These are phyloP conservation scores for Lenzites betulinus DNA, from an alignment of 768 basidiomycete genomes.

Conservation along the genomic window DNA sequence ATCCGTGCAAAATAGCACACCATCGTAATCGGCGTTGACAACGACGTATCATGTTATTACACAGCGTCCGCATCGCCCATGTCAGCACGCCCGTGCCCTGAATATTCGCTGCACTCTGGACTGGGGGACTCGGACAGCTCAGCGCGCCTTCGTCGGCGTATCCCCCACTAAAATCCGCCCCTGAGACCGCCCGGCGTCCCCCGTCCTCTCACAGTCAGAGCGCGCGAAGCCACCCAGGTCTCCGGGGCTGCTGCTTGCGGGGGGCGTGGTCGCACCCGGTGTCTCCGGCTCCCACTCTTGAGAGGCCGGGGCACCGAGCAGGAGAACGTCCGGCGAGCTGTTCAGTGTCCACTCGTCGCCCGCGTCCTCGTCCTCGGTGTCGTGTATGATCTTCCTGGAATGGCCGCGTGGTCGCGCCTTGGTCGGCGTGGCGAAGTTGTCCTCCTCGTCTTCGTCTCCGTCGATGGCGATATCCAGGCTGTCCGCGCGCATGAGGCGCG, in stretches of 20 bases:
- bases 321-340: conserved; percentile 27
- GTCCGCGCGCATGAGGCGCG: conserved; percentile 2
- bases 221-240: conserved; percentile 14
- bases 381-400: conserved; percentile 3
- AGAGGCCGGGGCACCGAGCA: conserved; percentile 10
- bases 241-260: conserved; percentile 17
- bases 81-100: neutral
- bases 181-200: neutral
- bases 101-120: neutral
- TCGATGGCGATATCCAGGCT: conserved; percentile 5
- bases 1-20: neutral
- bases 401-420: neutral
- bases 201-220: neutral
- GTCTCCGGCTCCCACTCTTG: neutral
- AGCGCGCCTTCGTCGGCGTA: conserved; percentile 28
- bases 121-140: neutral
- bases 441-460: neutral
- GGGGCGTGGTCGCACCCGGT: conserved; percentile 1
- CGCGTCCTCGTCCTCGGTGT: conserved; percentile 24
- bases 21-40: neutral
- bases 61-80: neutral
- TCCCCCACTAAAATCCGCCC: conserved; percentile 21
- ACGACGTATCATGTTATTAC: neutral
- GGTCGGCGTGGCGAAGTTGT: conserved; percentile 10
- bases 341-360: conserved; percentile 29